phyloP scores from a whole-genome alignment of 2,329 filamentous ascomycete species.

The Pseudogymnoascus sp. region DNA sequence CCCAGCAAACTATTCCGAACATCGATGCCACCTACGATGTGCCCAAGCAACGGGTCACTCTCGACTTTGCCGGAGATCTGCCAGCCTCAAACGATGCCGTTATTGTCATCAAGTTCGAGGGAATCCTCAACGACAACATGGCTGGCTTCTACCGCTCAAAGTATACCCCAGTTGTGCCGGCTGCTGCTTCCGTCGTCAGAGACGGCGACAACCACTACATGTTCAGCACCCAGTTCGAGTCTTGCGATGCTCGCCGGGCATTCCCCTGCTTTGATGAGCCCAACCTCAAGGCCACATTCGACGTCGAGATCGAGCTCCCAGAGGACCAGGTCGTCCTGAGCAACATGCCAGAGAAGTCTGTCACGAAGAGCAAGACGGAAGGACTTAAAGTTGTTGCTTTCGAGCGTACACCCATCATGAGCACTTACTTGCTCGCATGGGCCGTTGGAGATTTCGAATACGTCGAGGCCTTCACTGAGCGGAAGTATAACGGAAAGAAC shows the following conservation, averaged over 20 bases:
- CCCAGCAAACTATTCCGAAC: constrained; percentile 51
- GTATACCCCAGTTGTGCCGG: constrained; percentile 73
- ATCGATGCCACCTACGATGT: constrained; percentile 72
- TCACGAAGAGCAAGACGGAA: constrained; percentile 46
- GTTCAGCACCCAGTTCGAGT: constrained; percentile 96
- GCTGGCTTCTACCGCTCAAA: constrained; percentile 89
- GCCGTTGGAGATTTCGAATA: constrained; percentile 96
- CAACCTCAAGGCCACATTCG: constrained; percentile 92
- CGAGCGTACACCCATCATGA: constrained; percentile 82
- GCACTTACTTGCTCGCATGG: constrained; percentile 87
- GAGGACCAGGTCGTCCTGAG: constrained; percentile 82
- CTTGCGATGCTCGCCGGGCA: constrained; percentile 86
- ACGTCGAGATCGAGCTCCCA: constrained; percentile 87
- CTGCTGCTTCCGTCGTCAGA: constrained; percentile 70
- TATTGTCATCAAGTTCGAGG: constrained; percentile 68
- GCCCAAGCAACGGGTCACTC: constrained; percentile 74
- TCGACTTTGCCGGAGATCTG: constrained; percentile 69
- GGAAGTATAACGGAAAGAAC: constrained; percentile 84
- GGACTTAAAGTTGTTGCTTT: constrained; percentile 73
- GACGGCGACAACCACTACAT: constrained; percentile 64
- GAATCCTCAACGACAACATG: constrained; percentile 84
- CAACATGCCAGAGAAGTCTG: constrained; percentile 87
- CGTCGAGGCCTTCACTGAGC: constrained; percentile 82
- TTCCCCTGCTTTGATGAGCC: constrained; percentile 99
- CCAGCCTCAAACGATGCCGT: constrained; percentile 59